Evolutionary conservation across 106 monocot species (phyloP), one percentile per base, ranked within the genome.

Genomic region (Allium fistulosum): DNA sequence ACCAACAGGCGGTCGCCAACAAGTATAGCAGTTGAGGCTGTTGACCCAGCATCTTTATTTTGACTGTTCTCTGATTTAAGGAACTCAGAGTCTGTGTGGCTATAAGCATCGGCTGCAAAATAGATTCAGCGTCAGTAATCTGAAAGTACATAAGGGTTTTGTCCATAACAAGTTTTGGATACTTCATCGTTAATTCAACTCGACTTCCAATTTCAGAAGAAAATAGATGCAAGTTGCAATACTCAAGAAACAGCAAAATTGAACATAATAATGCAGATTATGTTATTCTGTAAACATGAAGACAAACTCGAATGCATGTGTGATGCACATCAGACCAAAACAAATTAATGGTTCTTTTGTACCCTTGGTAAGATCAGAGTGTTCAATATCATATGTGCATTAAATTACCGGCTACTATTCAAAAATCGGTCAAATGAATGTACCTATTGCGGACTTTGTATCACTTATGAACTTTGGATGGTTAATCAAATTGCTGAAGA

Each of bases 381-480:
- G 15, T 17, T 2, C 37, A 5, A 37, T 37, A 37, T 59, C 26
- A 0, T 59, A 59, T 7, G 3, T 3, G 12, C 22, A 7, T 13
- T 26, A 59, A 59, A 17, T 26, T 26, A 16, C 16, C 26, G 18
- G 26, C 9, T 17, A 18, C 59, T 59, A 18, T 8, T 59, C 18
- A 9, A 59, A 16, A 59, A 4, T 15, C 59, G 26, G 16, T 9
- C 1, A 45, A 66, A 74, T 46, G 46, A 66, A 13, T 49, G 11
- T 48, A 79, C 79, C 79, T 79, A 79, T 73, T 18, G 79, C 79
- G 18, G 69, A 74, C 63, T 69, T 79, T 26, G 79, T 79, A 62
- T 79, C 79, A 27, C 57, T 58, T 26, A 73, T 62, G 46, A 79
- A 79, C 28, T 69, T 79, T 51, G 79, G 78, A 22, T 73, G 72